Evolutionary conservation across 805 yeast genomes (phyloP), one percentile per base, ranked within the genome.

Genomic region (Saturnispora saitoi): DNA sequence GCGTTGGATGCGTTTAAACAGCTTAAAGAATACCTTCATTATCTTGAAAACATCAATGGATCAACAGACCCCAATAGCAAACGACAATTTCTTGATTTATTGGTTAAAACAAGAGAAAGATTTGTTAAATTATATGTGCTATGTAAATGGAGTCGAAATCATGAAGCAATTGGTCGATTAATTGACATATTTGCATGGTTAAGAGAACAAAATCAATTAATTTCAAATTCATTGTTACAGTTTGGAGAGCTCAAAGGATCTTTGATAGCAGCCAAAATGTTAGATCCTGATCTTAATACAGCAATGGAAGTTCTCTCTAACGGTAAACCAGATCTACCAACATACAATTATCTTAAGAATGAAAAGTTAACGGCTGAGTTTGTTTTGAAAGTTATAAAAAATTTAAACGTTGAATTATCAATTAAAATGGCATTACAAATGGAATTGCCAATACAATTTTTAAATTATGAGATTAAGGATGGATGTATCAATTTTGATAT

Each of bases 141-240:
- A 36, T 77, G 84, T 46, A 90, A 91, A 65, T 93, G 99, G 99
- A 78, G 89, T 3, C 75, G 78, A 11, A 82, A 80, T 31, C 73
- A 90, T 4, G 73, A 78, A 42, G 86, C 83, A 45, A 80, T 91
- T 51, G 79, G 83, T 41, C 75, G 74, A 47, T 71, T 90, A 53
- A 89, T 93, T 48, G 98, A 93, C 67, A 71, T 91, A 19, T 77
- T 95, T 51, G 84, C 86, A 53, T 93, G 95, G 93, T 72, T 93
- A 37, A 72, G 93, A 52, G 81, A 80, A 43, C 95, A 88, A 58
- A 86, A 86, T 39, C 58, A 79, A 76, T 59, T 75, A 74, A 61
- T 90, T 74, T 58, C 83, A 65, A 50, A 80, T 73, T 58, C 81
- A 67, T 77, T 83, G 17, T 75, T 81, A 67, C 81, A 84, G 11